Base-by-base conservation (phyloP, 371 early-diverging fungal genomes). In the Mortierella sp. region DNA sequence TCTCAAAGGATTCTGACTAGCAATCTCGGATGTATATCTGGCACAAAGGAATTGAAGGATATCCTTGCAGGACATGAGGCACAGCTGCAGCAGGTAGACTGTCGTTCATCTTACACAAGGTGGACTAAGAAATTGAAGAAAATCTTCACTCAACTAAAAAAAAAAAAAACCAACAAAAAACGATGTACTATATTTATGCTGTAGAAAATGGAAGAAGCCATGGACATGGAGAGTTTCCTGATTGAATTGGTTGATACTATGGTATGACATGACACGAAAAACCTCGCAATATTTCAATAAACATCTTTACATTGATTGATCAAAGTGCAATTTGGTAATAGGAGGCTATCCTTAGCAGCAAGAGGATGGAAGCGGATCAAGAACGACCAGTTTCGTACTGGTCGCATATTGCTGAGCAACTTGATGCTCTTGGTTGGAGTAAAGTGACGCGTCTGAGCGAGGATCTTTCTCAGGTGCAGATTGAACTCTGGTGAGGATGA, bases 351-450 rank as follows among this genome's bases (percentile, higher is more conserved):
- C 33, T 77, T 21, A 77, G 72, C 53, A 58, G 40, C 58, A 61
- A 32, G n/a, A 53, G 22, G 16, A 9, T 33, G 4, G 47, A 61
- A 5, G 36, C 15, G 8, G 67, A 59, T n/a, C 48, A 65, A 33
- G 74, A 63, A 41, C 47, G 28, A n/a, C 52, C 80, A 11, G 47
- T 61, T 13, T 50, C 67, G 13, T 76, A 72, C 41, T 81, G 76
- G 72, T 52, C 76, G 1, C 62, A 65, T 7, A 52, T 81, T 50
- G 66, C 59, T 16, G 65, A 72, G 38, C 72, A 81, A 24, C 41
- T 81, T 48, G 82, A 81, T 48, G 24, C 60, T 19, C 60, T 81
- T 47, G 82, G 82, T 2, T 81, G 82, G 82, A 69, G 76, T 48
- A 68, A 43, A 40, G 55, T 76, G 24, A 45, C 66, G 4, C 68